phyloP scores from a whole-genome alignment of 2,329 filamentous ascomycete species.

The Rutstroemia sydowiana region DNA sequence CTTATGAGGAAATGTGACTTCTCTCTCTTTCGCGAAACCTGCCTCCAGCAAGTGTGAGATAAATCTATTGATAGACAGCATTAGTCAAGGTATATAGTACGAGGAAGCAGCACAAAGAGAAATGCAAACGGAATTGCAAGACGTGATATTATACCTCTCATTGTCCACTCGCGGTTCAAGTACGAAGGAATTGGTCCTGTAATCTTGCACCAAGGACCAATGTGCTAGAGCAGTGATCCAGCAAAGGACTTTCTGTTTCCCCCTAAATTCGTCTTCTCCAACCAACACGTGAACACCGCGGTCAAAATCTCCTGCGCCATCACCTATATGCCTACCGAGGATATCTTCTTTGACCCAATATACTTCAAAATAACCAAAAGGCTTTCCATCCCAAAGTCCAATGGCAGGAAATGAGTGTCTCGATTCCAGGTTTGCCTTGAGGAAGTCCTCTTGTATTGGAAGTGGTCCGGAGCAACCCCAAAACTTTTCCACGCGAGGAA shows the following conservation, averaged over 20 bases:
- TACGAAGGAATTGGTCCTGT: conserved; percentile 73
- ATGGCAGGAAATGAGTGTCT: conserved; percentile 84
- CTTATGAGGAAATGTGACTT: conserved; percentile 86
- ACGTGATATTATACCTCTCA: conserved; percentile 55
- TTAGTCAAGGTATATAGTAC: neutral
- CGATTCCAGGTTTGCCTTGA: conserved; percentile 56
- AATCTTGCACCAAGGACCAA: conserved; percentile 70
- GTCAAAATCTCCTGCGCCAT: conserved; percentile 69
- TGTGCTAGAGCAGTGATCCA: conserved; percentile 89
- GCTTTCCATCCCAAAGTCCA: conserved; percentile 87
- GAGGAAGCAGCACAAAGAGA: neutral
- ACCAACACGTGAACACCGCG: conserved; percentile 82
- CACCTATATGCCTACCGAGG: conserved; percentile 63
- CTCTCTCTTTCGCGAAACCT: conserved; percentile 81
- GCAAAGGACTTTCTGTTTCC: conserved; percentile 62
- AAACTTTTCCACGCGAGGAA: conserved; percentile 72
- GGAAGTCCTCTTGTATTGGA: conserved; percentile 56
- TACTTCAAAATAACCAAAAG: conserved; percentile 95
- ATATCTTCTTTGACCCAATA: conserved; percentile 97
- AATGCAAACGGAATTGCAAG: neutral
- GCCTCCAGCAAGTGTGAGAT: conserved; percentile 60
- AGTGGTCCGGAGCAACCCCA: conserved; percentile 64
- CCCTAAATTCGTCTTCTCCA: conserved; percentile 86
- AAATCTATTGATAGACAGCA: conserved; percentile 38
- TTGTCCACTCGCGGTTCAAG: conserved; percentile 92